A percentile compares a stretch with the other conserved stretches of the same genome.
Evolutionary conservation across 2,329 filamentous ascomycete genomes (phyloP).

Genomic region (Fusarium irregulare): DNA sequence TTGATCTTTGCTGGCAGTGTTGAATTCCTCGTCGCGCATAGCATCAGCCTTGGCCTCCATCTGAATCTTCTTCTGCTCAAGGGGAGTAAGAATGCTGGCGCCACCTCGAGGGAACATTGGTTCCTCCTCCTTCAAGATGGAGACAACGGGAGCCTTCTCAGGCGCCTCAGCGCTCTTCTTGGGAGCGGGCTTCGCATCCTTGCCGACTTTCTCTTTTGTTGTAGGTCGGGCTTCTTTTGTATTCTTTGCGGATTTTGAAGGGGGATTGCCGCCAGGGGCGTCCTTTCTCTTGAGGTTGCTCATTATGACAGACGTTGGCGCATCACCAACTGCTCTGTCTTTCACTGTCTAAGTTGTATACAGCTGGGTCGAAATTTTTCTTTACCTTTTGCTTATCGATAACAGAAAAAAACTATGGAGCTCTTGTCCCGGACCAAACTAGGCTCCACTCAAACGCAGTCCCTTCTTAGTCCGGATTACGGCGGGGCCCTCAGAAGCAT

Average conservation of each 20-base stretch:
- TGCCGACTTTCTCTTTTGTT: constrained; percentile 55
- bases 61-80: constrained; percentile 97
- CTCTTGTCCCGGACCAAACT: neutral
- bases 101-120: constrained; percentile 92
- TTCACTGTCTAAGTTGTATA: constrained; percentile 18
- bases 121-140: constrained; percentile 79
- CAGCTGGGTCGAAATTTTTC: constrained; percentile 14
- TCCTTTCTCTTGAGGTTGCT: constrained; percentile 69
- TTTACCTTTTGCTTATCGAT: constrained; percentile 26
- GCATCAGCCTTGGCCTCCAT: constrained; percentile 93
- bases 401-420: constrained; percentile 20
- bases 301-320: constrained; percentile 56
- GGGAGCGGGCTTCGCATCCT: constrained; percentile 49
- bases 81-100: constrained; percentile 86
- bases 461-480: constrained; percentile 1
- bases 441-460: constrained; percentile 6
- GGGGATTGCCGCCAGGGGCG: constrained; percentile 62
- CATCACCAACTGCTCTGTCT: constrained; percentile 44
- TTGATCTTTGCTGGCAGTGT: constrained; percentile 57
- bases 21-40: constrained; percentile 82
- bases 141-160: constrained; percentile 54
- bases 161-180: constrained; percentile 47
- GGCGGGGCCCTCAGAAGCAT: constrained; percentile 13
- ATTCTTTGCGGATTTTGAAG: constrained; percentile 61
- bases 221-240: constrained; percentile 60